Evolutionary conservation across 331 rosid species (phyloP), one percentile per base, ranked within the genome.

Genomic region (Malus hybrid): DNA sequence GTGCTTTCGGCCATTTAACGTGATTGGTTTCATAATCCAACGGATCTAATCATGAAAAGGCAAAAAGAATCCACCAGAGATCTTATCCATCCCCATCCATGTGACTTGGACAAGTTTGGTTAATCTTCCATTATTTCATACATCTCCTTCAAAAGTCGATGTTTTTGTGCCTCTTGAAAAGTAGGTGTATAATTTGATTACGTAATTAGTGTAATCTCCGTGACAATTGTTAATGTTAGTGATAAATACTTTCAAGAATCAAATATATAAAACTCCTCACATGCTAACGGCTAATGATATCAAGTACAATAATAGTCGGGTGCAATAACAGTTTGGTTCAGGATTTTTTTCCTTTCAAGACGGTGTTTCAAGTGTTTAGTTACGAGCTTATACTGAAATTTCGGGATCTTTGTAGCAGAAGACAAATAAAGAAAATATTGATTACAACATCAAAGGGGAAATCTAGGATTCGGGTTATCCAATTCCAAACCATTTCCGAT

Each of bases 1-100:
- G 67, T 66, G 73, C 75, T 78, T 79, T 78, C 72, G 73, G 70
- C 78, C 62, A 36, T 52, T 83, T 73, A 73, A 70, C 86, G 71
- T 78, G 73, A 64, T 78, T 72, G 26, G 60, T 56, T 82, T 44
- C 10, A 20, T 22, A n/a, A 34, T 58, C 75, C 55, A 68, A 13
- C 9, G 22, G 26, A 73, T 68, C 78, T 63, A 24, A 7, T 68
- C 60, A 5, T 28, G 34, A 13, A 26, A 63, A 6, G 36, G 20
- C 30, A 11, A 60, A 60, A 19, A 4, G 52, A 12, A 62, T 62
- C 46, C 44, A 32, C 48, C 44, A 18, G 22, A 30, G 39, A 48
- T 69, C 58, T 75, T 53, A 53, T 64, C 69, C 77, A 61, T 73
- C 58, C 19, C 58, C 68, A 73, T 73, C 60, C 57, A 39, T 42